Conservation (phyloP, 2,329 filamentous ascomycete genomes). For the Leptodontidium sp. region DNA sequence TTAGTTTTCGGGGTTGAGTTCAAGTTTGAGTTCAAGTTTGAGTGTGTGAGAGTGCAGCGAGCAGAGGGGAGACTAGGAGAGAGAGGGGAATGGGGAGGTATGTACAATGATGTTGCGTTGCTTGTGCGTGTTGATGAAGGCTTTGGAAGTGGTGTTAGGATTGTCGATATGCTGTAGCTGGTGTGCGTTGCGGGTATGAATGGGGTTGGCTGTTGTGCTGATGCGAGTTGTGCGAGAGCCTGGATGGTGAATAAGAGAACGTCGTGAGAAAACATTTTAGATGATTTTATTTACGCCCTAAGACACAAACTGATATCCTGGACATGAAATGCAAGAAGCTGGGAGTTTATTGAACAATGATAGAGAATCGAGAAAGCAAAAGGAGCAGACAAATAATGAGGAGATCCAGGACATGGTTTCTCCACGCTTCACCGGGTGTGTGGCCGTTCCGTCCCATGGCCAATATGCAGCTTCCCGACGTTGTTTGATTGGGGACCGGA, state of each 20-base stretch:
- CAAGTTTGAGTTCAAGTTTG: neutral
- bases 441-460: neutral
- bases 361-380: neutral
- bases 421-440: neutral
- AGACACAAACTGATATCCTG: neutral
- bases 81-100: neutral
- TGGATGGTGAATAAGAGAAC: neutral
- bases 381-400: too few species aligned
- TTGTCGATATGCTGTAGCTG: neutral
- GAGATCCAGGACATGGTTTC: too few species aligned
- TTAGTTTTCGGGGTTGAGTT: neutral
- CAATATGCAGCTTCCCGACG: neutral
- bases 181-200: constrained; percentile 11
- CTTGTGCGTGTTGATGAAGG: neutral
- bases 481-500: neutral
- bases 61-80: neutral
- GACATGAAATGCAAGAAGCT: too few species aligned
- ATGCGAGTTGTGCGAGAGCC: too few species aligned
- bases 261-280: neutral
- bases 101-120: neutral
- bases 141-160: neutral
- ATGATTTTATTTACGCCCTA: neutral
- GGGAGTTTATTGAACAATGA: too few species aligned
- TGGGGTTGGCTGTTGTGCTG: constrained; percentile 12
- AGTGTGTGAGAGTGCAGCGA: neutral